Evolutionary conservation across 176 grass and related monocot species (phyloP).

Genomic region (Phoenix roebelenii): DNA sequence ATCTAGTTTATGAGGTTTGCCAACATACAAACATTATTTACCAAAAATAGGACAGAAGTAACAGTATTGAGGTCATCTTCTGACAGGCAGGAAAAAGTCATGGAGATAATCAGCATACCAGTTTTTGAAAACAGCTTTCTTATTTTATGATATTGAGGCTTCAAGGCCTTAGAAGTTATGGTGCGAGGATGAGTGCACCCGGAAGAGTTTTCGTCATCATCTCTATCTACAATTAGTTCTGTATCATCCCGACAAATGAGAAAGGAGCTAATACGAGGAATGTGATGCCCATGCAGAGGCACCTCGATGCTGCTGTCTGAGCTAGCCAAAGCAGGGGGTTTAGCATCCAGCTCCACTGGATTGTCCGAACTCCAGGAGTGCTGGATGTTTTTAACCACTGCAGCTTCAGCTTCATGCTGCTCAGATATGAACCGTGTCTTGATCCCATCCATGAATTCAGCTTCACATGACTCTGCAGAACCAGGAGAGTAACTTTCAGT

Average conservation of each 20-base stretch:
- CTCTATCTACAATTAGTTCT: conserved; percentile 45
- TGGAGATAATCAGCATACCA: conserved; percentile 29
- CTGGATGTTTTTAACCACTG: conserved; percentile 22
- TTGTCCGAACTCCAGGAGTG: conserved; percentile 24
- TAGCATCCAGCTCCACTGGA: conserved; percentile 39
- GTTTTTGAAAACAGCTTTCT: conserved; percentile 63
- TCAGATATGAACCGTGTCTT: conserved; percentile 12
- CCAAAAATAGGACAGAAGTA: not conserved
- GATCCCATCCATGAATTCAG: conserved; percentile 27
- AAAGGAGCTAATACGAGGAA: conserved; percentile 19
- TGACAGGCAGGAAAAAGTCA: too few relatives aligned
- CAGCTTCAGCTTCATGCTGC: not conserved
- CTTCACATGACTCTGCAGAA: conserved; percentile 39
- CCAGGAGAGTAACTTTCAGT: conserved; percentile 16
- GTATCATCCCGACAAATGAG: conserved; percentile 29
- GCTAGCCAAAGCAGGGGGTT: too few relatives aligned
- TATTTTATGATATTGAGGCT: conserved; percentile 41
- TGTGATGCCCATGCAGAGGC: too few relatives aligned
- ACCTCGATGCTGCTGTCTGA: too few relatives aligned
- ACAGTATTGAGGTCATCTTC: too few relatives aligned
- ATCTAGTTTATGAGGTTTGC: not conserved
- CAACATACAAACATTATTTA: not conserved
- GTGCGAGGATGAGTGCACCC: conserved; percentile 72
- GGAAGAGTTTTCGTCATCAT: conserved; percentile 83
- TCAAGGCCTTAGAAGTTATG: conserved; percentile 48